These are phyloP conservation scores for Penicillium verrucosum DNA, from an alignment of 2,329 filamentous ascomycete species.

Conservation along the genomic window DNA sequence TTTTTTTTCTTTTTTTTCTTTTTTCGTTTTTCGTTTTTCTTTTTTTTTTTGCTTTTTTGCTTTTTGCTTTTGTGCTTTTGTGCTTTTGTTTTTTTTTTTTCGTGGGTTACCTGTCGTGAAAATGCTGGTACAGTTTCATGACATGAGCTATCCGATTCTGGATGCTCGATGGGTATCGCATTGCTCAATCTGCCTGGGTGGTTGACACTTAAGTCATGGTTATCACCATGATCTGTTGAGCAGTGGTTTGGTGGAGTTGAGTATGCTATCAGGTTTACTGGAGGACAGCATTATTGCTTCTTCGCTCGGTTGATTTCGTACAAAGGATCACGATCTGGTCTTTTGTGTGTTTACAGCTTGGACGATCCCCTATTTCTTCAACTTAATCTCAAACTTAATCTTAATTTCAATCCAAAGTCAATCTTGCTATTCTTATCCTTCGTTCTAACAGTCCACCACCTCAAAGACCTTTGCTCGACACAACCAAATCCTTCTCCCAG, in stretches of 20 bases:
- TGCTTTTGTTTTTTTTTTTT: background rate
- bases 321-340: background rate
- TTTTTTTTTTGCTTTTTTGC: background rate
- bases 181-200: background rate
- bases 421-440: background rate
- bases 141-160: too few relatives aligned
- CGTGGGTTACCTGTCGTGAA: background rate
- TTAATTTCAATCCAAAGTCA: background rate
- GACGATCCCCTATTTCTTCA: background rate
- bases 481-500: slow-evolving; percentile 18
- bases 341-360: background rate
- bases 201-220: background rate
- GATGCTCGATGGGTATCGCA: background rate
- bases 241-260: background rate
- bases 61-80: background rate
- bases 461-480: slow-evolving; percentile 21
- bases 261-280: background rate
- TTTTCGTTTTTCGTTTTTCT: background rate
- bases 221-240: background rate
- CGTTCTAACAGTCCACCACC: background rate
- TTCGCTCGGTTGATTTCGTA: background rate
- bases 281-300: background rate
- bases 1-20: background rate
- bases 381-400: background rate
- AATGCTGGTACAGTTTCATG: background rate